Evolutionary conservation across 768 basidiomycete species (phyloP), one percentile per base, ranked within the genome.

Genomic region (Mycena alexandri): DNA sequence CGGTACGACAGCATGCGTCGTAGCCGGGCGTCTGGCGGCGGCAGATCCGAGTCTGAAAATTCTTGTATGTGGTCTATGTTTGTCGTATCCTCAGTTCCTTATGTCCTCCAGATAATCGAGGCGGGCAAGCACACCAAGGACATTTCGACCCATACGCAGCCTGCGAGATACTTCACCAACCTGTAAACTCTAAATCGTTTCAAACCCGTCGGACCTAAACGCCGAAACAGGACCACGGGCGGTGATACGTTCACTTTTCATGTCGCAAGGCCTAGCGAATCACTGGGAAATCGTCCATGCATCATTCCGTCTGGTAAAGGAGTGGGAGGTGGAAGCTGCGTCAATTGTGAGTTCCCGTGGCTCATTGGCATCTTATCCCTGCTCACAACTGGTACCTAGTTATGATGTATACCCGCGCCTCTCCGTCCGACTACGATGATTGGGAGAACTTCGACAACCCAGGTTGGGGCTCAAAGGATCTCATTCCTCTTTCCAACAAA

Each of bases 381-480:
- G 34, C n/a, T 41, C 29, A 25, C 46, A 33, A 42, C 42, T 7
- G 9, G 29, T 14, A 25, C 51, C 47, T 48, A 9, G 84, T 83
- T 65, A 81, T 82, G 73, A 81, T 86, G 81, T 90, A 90, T 67
- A 85, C 82, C 0, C 84, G 90, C 25, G 84, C 87, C 13, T 75
- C 86, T 10, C 85, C 87, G 1, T 90, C 89, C 0, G 90, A 92
- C 73, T 90, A 86, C 56, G 87, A 91, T 68, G 86, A 87, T 57
- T 90, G 89, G 90, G 84, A 86, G 72, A 76, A 68, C 0, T 73
- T 79, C 25, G 80, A 80, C 3, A 90, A 90, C 72, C 75, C 83
- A 1, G 90, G 89, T 2, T 92, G 90, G 90, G 81, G 88, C 9
- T 86, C 87, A 0, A 77, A 80, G 52, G 79, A 86, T 24, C 71